A percentile compares a stretch with the other conserved stretches of the same genome.
Evolutionary conservation across 768 basidiomycete species (phyloP).

Genomic region (Rhodotorula sphaerocarpa): DNA sequence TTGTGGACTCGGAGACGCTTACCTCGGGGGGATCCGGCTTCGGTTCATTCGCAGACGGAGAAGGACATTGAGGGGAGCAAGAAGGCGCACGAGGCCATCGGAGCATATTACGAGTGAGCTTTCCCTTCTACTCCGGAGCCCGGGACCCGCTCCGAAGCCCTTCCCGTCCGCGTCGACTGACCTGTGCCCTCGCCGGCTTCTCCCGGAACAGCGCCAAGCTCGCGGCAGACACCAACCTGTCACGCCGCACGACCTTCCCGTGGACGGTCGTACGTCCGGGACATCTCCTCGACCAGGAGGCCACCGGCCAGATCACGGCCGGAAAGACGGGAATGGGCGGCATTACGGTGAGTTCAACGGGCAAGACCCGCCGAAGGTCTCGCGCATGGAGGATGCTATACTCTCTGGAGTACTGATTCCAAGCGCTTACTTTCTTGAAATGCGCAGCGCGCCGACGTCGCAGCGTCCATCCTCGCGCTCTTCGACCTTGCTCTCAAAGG

Average conservation of each 20-base stretch:
- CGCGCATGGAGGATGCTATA: too few species aligned
- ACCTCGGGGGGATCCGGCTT: background rate
- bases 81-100: constrained; percentile 27
- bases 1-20: background rate
- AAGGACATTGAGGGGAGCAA: constrained; percentile 11
- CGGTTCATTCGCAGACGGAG: background rate
- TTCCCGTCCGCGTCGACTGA: background rate
- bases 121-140: too few species aligned
- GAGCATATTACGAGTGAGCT: constrained; percentile 30
- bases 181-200: background rate
- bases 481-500: constrained; percentile 44
- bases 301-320: constrained; percentile 51
- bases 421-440: background rate
- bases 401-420: background rate
- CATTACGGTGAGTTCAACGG: constrained; percentile 49
- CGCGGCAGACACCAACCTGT: constrained; percentile 48
- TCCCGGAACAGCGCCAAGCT: constrained; percentile 43
- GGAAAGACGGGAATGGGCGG: constrained; percentile 52
- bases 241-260: constrained; percentile 52
- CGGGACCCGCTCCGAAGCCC: background rate
- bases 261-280: constrained; percentile 65
- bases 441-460: constrained; percentile 55
- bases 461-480: constrained; percentile 49
- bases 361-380: too few species aligned
- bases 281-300: constrained; percentile 50